Evolutionary conservation across 2,329 filamentous ascomycete genomes (phyloP).

Genomic region (Cladophialophora bantiana): DNA sequence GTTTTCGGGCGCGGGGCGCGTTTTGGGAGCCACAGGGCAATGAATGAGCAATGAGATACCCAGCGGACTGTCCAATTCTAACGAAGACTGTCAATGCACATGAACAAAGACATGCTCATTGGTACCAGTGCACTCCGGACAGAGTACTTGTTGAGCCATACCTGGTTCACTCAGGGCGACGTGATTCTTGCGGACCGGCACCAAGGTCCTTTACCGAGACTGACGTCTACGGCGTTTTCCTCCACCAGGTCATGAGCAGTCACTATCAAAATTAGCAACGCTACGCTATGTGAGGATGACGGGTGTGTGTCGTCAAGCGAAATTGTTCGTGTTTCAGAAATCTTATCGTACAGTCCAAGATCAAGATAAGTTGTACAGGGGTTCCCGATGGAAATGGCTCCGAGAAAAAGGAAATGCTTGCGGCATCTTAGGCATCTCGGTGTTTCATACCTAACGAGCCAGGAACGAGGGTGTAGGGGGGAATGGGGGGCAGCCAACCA

Average conservation of each 20-base stretch:
- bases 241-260: neutral
- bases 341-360: neutral
- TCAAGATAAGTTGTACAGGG: slow-evolving; percentile 6
- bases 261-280: slow-evolving; percentile 3
- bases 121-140: neutral
- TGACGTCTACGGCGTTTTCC: neutral
- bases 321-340: slow-evolving; percentile 1
- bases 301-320: slow-evolving; percentile 2
- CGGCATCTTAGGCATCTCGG: neutral
- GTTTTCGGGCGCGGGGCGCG: neutral
- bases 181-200: neutral
- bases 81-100: slow-evolving; percentile 7
- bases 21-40: slow-evolving; percentile 18
- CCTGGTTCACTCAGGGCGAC: too few relatives aligned
- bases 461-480: neutral
- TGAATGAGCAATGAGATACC: slow-evolving; percentile 34
- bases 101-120: neutral
- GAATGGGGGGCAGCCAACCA: neutral
- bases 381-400: neutral
- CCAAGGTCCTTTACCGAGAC: neutral
- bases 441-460: neutral
- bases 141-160: too few relatives aligned
- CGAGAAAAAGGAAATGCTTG: neutral
- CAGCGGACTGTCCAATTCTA: slow-evolving; percentile 14
- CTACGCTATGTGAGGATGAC: neutral